Base-by-base conservation (phyloP, 805 yeast genomes). In the Clavispora santaluciae region DNA sequence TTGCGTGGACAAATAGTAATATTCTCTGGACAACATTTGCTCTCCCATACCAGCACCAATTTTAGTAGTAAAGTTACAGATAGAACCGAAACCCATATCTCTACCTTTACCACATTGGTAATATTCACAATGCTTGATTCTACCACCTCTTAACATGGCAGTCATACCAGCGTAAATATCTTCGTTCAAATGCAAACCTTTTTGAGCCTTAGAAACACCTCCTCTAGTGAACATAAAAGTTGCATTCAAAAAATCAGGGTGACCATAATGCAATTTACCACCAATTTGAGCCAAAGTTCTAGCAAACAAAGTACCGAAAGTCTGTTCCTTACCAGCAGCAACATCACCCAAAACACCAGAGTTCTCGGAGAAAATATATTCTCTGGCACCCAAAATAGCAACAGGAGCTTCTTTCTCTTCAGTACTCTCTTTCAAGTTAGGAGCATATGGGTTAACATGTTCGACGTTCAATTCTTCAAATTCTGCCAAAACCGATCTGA, bases 41-140 rank as follows among this genome's bases (percentile, higher is more conserved):
- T 86, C 95, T 36, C 93, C 91, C 95, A 86, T 86, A 44, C 93
- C 95, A 40, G 93, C 87, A 35, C 95, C 95, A 60, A 86, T 85
- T 56, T 86, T 86, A 17, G 91, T 82, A 5, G 86, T 83, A 63
- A 86, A 86, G 59, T 83, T 85, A 61, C 83, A 72, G 55, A 86
- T 85, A 2, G 93, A 84, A 3, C 87, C 86, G 61, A 86, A 85
- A 4, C 95, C 93, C 55, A 86, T 71, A 66, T 86, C 93, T 59
- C 95, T 72, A 33, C 95, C 95, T 59, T 86, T 86, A 44, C 95
- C 95, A 65, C 95, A 86, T 55, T 86, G 95, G 49, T 78, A 74
- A 60, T 84, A 86, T 59, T 86, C 95, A 59, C 87, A 81, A 55
- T 86, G 93, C 55, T 83, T 83, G 50, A 86, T 85, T 50, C 86